Base-by-base conservation (phyloP, 2,329 filamentous ascomycete species). In the Aspergillus versicolor region DNA sequence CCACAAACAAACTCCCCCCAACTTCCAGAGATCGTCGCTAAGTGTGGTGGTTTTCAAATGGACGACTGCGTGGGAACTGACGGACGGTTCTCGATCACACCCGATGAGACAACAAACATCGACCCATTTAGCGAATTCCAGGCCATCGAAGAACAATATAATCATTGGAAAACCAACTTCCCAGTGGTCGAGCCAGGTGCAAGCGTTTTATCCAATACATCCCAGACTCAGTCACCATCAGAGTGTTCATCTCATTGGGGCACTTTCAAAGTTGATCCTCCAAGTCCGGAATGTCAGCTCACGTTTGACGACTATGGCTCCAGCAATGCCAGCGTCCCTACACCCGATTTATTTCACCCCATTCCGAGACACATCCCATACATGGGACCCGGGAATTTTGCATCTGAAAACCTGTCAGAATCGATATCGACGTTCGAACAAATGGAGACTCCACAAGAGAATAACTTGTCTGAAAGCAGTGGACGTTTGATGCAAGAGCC, bases 311-410 rank as follows among this genome's bases (percentile, higher is more conserved):
- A 51, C 11, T 2, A 43, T 41, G 17, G 43, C 22, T 27, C 56
- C 6, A 40, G 22, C n/a, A 53, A 21, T 37, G 32, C 7, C 19
- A 43, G 37, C 22, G 52, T 53, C 24, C 9, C 32, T 19, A 45
- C 50, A 19, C 34, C 50, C 40, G 46, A 38, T 15, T 22, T 61
- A 9, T 34, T 58, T 5, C 64, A 67, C 19, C 59, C 64, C 32
- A 43, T 56, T 19, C 57, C 57, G 13, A 51, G 52, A 34, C 42
- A 58, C 8, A 56, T 34, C 12, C 27, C 32, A 5, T 53, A 34
- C 42, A 54, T 59, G 21, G 24, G 54, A 3, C 19, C 50, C 5
- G 57, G 52, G 34, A 55, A 58, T 27, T 50, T 63, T 8, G 57
- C 56, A 8, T 47, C 30, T 5, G 60, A 64, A 2, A 58, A 61